Base-by-base conservation (phyloP, 2,329 filamentous ascomycete genomes). In the Cordyceps tenuipes region DNA sequence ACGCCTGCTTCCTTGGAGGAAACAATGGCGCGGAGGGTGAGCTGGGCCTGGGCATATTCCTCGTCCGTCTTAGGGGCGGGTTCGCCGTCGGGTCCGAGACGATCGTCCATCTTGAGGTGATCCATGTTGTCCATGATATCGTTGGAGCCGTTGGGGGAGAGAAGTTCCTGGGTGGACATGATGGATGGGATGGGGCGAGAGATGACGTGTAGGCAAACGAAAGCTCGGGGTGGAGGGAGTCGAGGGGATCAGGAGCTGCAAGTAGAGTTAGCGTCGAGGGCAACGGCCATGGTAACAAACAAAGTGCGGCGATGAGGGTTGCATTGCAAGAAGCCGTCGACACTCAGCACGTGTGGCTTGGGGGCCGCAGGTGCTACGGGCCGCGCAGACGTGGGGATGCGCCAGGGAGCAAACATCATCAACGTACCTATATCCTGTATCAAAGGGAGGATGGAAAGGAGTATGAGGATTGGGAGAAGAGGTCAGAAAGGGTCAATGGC, bases 1-100 rank as follows among this genome's bases (percentile, higher is more conserved):
- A 99, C 91, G 71, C 94, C 94, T 62, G 94, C 94, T 77, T 99
- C 94, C 79, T 97, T 97, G 74, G 94, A 97, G 39, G 94, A 97
- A 66, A 99, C 94, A 72, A 99, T 97, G 68, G 94, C 94, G 73
- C 94, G 90, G 64, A 99, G 85, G 63, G 94, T 99, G 69, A 99
- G 82, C 76, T 95, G 90, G 57, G 92, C 86, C 73, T 91, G 85
- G 56, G 91, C 91, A 72, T 99, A 99, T 76, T 99, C 94, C 73
- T 97, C 92, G 68, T 99, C 94, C 62, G 93, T 96, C 79, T 93
- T 94, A 69, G 91, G 93, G 62, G 84, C 83, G 63, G 84, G 83
- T 68, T 93, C 90, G 66, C 89, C 89, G 67, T 94, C 89, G 54
- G 85, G 84, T 52, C 85, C 86, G 58, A 88, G 77, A 64, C 83